Evolutionary conservation across 768 basidiomycete species (phyloP).

Genomic region (Pholiota microspora): DNA sequence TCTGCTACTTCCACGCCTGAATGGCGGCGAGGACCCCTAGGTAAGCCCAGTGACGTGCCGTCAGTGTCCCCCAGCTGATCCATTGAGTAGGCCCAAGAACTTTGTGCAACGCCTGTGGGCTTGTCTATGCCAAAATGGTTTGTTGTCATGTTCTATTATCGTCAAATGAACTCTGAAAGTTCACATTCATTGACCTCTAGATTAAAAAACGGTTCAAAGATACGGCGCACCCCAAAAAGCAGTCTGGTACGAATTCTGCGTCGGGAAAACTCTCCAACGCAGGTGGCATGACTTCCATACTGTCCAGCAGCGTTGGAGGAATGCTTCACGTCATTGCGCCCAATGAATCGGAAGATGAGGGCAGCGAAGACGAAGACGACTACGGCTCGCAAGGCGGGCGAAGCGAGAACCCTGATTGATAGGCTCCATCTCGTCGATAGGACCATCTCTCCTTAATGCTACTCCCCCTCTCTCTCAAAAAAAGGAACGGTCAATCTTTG

Average conservation of each 20-base stretch:
- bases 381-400: constrained; percentile 25
- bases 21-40: constrained; percentile 82
- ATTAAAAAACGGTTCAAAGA: constrained; percentile 23
- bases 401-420: constrained; percentile 17
- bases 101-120: constrained; percentile 82
- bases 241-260: background rate
- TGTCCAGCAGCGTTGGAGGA: constrained; percentile 11
- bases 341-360: constrained; percentile 13
- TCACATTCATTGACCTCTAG: constrained; percentile 4
- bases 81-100: constrained; percentile 66
- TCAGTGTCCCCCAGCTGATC: background rate
- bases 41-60: constrained; percentile 34
- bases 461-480: background rate
- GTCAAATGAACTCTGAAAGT: background rate
- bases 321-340: constrained; percentile 19
- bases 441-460: background rate
- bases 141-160: constrained; percentile 22
- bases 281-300: constrained; percentile 11
- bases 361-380: constrained; percentile 28
- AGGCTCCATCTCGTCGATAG: background rate
- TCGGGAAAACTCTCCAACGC: background rate
- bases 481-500: constrained; percentile 2
- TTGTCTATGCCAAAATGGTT: constrained; percentile 86
- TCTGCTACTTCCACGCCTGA: constrained; percentile 83
- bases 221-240: constrained; percentile 13